A percentile compares a stretch with the other conserved stretches of the same genome.
phyloP scores from a whole-genome alignment of 345 rosid genomes.

The Microthlaspi erraticum region DNA sequence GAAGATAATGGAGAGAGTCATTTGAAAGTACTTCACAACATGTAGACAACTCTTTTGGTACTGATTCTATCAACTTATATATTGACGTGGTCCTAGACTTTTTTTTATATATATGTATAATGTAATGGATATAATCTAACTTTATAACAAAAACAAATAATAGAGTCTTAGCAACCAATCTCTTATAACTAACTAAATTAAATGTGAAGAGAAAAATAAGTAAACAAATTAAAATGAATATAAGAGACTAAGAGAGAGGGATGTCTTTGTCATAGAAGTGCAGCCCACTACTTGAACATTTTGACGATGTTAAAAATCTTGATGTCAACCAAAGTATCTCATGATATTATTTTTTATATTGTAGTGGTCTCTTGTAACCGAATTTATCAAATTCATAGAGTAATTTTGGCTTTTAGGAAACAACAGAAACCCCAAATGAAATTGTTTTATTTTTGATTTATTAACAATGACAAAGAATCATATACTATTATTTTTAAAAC shows the following conservation, averaged over 20 bases:
- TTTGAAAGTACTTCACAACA: constrained; percentile 37
- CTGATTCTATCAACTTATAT: constrained; percentile 38
- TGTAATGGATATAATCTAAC: neutral
- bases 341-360: constrained; percentile 35
- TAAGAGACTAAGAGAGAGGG: constrained; percentile 15
- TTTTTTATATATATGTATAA: neutral
- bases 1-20: constrained; percentile 47
- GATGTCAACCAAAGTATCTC: constrained; percentile 41
- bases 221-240: neutral
- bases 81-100: constrained; percentile 31
- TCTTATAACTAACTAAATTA: constrained; percentile 1
- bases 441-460: neutral
- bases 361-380: constrained; percentile 10
- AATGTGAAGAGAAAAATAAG: neutral
- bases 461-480: constrained; percentile 8
- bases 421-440: constrained; percentile 6
- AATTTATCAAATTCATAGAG: constrained; percentile 1
- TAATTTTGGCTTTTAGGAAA: constrained; percentile 18
- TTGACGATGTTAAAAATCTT: constrained; percentile 15
- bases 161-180: constrained; percentile 17
- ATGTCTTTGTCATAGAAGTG: constrained; percentile 34
- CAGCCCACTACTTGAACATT: constrained; percentile 43
- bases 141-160: neutral
- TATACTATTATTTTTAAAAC: neutral
- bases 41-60: constrained; percentile 40